A percentile compares a stretch with the other conserved stretches of the same genome.
Evolutionary conservation across 148 eudicot genomes (phyloP).

Genomic region (Limonium bicolor): DNA sequence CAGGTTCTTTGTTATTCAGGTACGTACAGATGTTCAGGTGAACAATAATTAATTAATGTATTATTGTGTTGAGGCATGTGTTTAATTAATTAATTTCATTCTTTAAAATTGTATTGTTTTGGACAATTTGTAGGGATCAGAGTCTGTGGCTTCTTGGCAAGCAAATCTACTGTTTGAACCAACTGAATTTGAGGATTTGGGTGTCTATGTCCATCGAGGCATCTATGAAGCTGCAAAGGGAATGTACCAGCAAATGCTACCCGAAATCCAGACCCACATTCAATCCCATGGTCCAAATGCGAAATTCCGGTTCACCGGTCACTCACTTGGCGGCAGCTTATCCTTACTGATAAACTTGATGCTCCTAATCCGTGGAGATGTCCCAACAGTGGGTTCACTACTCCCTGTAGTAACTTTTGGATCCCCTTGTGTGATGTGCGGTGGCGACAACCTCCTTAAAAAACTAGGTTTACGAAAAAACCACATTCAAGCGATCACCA

Average conservation of each 20-base stretch:
- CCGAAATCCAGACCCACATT: slow-evolving; percentile 59
- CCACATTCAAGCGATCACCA: slow-evolving; percentile 75
- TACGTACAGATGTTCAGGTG: slow-evolving; percentile 4
- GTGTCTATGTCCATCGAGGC: slow-evolving; percentile 85
- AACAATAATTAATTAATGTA: too few species aligned
- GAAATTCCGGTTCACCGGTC: slow-evolving; percentile 85
- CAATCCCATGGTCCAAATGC: slow-evolving; percentile 56
- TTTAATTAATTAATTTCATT: too few species aligned
- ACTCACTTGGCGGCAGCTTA: slow-evolving; percentile 93
- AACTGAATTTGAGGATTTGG: slow-evolving; percentile 71
- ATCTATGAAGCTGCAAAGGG: slow-evolving; percentile 99
- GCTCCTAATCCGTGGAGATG: slow-evolving; percentile 70
- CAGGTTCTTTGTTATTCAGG: slow-evolving; percentile 85
- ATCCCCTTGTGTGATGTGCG: slow-evolving; percentile 82
- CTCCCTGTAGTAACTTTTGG: slow-evolving; percentile 93
- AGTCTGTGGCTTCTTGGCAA: slow-evolving; percentile 92
- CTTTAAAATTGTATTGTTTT: too few species aligned
- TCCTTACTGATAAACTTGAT: slow-evolving; percentile 69
- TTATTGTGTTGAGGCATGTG: too few species aligned
- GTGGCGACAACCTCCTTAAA: slow-evolving; percentile 65
- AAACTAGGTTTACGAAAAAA: slow-evolving; percentile 61
- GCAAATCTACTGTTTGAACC: slow-evolving; percentile 97
- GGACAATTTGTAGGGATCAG: slow-evolving; percentile 63
- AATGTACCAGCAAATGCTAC: slow-evolving; percentile 80
- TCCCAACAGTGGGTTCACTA: slow-evolving; percentile 55